Evolutionary conservation across 805 yeast species (phyloP).

Genomic region (Saturnispora halmiae): DNA sequence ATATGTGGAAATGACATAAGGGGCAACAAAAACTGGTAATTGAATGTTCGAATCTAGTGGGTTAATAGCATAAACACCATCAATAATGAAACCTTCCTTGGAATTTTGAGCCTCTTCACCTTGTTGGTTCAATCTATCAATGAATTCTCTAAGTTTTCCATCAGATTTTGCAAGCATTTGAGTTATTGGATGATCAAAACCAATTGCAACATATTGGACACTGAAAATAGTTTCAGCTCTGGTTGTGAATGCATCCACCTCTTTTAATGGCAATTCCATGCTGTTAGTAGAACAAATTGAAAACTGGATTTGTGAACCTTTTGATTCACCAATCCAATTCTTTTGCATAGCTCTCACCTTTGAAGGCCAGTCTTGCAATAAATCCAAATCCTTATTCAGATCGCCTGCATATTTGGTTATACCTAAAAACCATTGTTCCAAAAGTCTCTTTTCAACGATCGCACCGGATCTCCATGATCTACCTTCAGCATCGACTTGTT

Average conservation of each 20-base stretch:
- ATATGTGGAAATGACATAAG: conserved; percentile 75
- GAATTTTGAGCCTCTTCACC: conserved; percentile 34
- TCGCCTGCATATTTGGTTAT: conserved; percentile 74
- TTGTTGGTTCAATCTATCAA: conserved; percentile 30
- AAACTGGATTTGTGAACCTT: conserved; percentile 66
- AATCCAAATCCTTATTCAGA: conserved; percentile 53
- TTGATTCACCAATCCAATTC: conserved; percentile 89
- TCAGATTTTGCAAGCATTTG: conserved; percentile 31
- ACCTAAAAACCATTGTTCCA: conserved; percentile 91
- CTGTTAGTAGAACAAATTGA: conserved; percentile 14
- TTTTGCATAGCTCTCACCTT: conserved; percentile 85
- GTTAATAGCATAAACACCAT: conserved; percentile 36
- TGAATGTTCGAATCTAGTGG: conserved; percentile 45
- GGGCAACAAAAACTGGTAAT: conserved; percentile 81
- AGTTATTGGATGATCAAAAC: conserved; percentile 61
- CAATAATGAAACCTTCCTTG: conserved; percentile 51
- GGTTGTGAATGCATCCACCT: conserved; percentile 65
- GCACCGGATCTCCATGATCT: conserved; percentile 98
- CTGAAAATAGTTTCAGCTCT: conserved; percentile 82
- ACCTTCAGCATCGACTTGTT: conserved; percentile 89
- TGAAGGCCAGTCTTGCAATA: conserved; percentile 72
- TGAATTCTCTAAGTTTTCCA: conserved; percentile 36
- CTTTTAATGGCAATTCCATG: conserved; percentile 14
- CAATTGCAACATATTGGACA: conserved; percentile 74
- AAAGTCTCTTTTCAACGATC: conserved; percentile 65